Evolutionary conservation across 2,329 filamentous ascomycete species (phyloP), one percentile per base, ranked within the genome.

Genomic region (Magnaporthales sp.): DNA sequence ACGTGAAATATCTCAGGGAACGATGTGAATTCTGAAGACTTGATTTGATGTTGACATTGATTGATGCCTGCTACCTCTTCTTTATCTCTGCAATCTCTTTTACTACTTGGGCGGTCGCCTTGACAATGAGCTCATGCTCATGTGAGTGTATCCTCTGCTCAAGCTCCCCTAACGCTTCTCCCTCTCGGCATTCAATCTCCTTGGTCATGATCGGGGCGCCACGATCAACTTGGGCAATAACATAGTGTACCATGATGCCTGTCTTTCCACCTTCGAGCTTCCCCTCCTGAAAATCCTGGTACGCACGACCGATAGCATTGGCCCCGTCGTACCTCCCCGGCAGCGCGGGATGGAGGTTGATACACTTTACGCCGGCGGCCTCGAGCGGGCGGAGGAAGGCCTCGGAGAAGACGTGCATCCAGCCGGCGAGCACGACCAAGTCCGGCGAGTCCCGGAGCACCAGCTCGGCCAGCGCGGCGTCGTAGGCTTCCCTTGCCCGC

Each of bases 161-260:
- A 30, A 97, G 81, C 64, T 84, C 83, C 38, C 87, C 83, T 67
- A 94, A 73, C 27, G 81, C 82, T 73, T 92, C 88, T 46, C 86
- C 87, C 63, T 85, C 81, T 68, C 84, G 83, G 70, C 84, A 87
- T 67, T 86, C 82, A 27, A 97, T 86, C 77, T 93, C 89, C 70
- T 83, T 77, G 1, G 89, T 84, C 68, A 93, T 73, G 71, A 96
- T 89, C 10, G 91, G 89, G 69, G 85, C 81, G 2, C 93, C 93
- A 73, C 89, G 85, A 79, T 97, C 93, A 66, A 97, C 92, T 75
- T 94, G 87, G 9, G 80, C 81, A 69, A 91, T 88, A 62, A 96
- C 92, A 77, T 93, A 89, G 78, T 97, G 93, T 19, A 92, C 87
- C 93, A 96, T 97, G 66, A 96, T 89, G 0, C 93, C 93, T 0